Base-by-base conservation (phyloP, 2,329 filamentous ascomycete genomes). In the Talaromyces sp. region DNA sequence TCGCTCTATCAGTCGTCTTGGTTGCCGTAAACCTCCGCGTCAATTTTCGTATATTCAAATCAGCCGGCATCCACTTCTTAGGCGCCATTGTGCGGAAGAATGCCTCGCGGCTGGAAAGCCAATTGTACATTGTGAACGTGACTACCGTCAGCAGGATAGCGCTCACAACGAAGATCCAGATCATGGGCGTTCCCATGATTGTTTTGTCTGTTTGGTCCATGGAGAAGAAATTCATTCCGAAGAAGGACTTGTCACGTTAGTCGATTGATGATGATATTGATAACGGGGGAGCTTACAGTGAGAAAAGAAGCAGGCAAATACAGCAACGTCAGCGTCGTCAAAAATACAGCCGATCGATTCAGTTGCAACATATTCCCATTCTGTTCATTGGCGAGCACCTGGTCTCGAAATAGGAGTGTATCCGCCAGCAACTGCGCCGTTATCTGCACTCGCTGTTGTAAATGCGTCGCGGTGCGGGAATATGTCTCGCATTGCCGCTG, bases 211-310 rank as follows among this genome's bases (percentile, higher is more conserved):
- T 61, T 11, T 70, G 33, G 39, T 79, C 73, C 66, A 77, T 69
- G 25, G 72, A 72, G 56, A 79, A 80, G 60, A 80, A 77, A 68
- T 79, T 79, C 78, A 79, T 80, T 2, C 78, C 78, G 62, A 80
- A 78, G 52, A 80, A 73, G 1, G 78, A 76, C 75, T 52, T 76
- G 35, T 25, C 19, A 15, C 25, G 17, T 39, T 8, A 50, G 39
- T 27, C 7, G 35, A 19, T 10, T 17, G 2, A 5, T n/a, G 15
- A 60, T n/a, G 15, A 2, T 17, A 15, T 33, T 17, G 19, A 6
- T 47, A 19, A 43, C 15, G 39, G 11, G 35, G n/a, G 9, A 10
- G 52, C 64, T 66, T 52, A 66, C 64, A 11, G 64, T 62, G 33
- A 66, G 45, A 19, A 66, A 66, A 9, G 64, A 66, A 15, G 64